These are phyloP conservation scores for Malus fusca DNA, from an alignment of 306 rosid species.

Conservation along the genomic window DNA sequence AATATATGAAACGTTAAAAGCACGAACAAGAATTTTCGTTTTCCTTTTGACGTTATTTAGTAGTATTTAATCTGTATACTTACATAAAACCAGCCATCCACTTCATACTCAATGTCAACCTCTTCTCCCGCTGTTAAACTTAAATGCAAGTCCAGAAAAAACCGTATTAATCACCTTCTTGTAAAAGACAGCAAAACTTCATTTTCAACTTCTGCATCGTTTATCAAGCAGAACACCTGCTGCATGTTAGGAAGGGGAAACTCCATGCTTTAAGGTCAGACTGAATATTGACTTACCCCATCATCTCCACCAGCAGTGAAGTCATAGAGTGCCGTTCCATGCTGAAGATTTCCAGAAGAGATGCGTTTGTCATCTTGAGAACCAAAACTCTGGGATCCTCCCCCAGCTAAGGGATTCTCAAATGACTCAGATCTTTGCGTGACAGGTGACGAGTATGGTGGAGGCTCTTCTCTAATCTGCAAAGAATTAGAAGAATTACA, in stretches of 20 bases:
- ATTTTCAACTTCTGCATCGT: neutral
- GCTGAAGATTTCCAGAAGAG: too few species aligned
- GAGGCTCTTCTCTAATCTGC: too few species aligned
- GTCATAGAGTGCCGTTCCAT: too few species aligned
- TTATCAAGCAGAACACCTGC: neutral
- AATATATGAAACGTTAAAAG: too few species aligned
- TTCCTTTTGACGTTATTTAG: neutral
- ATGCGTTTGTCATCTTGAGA: too few species aligned
- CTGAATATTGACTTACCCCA: constrained; percentile 48
- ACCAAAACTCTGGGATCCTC: too few species aligned
- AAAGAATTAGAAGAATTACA: too few species aligned
- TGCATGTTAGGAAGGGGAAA: neutral
- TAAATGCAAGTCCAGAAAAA: constrained; percentile 48
- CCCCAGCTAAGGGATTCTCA: too few species aligned
- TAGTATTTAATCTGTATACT: constrained; percentile 24
- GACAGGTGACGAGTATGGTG: too few species aligned
- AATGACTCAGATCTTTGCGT: too few species aligned
- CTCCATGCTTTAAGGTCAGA: neutral
- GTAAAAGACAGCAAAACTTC: too few species aligned
- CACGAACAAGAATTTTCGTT: neutral
- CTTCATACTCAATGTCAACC: constrained; percentile 87
- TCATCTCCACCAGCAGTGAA: constrained; percentile 50
- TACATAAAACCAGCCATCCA: constrained; percentile 98
- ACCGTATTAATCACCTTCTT: constrained; percentile 14
- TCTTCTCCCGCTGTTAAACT: constrained; percentile 92